A percentile compares a stretch with the other conserved stretches of the same genome.
Conservation (phyloP, 179 eudicot genomes). For the Silene vulgaris region DNA sequence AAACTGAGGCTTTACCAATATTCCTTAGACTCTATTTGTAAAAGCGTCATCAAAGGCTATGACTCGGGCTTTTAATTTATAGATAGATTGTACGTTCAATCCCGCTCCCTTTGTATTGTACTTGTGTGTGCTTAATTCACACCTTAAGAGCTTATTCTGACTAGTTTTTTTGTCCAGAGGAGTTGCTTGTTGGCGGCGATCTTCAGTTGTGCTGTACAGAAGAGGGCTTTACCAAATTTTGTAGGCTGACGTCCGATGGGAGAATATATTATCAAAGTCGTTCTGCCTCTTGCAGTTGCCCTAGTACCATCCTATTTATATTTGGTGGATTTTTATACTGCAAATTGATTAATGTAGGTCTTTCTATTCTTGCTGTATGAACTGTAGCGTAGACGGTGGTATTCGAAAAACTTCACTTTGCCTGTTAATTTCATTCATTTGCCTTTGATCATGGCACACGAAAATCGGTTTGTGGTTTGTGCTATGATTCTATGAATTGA, state of each 20-base stretch:
- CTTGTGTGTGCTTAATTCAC: neutral
- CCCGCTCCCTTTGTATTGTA: neutral
- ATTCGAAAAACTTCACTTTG: neutral
- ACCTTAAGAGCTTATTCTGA: neutral
- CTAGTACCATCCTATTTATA: neutral
- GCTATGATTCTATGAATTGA: too few relatives aligned
- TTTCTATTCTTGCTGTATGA: neutral
- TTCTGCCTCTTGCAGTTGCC: neutral
- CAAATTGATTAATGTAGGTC: neutral
- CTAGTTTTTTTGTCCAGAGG: neutral
- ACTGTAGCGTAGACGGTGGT: neutral
- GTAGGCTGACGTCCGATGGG: constrained; percentile 6
- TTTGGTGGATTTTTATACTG: neutral
- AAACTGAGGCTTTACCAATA: too few relatives aligned
- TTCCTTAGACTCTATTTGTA: too few relatives aligned
- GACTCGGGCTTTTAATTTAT: neutral
- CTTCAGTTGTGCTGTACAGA: constrained; percentile 2
- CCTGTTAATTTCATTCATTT: too few relatives aligned
- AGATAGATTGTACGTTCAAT: neutral
- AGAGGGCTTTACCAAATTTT: constrained; percentile 1
- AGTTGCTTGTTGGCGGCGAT: neutral
- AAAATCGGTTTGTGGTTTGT: too few relatives aligned
- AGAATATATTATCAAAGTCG: neutral
- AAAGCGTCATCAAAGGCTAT: too few relatives aligned
- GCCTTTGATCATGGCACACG: too few relatives aligned